phyloP scores from a whole-genome alignment of 306 rosid species.

The Lathyrus tuberosus region DNA sequence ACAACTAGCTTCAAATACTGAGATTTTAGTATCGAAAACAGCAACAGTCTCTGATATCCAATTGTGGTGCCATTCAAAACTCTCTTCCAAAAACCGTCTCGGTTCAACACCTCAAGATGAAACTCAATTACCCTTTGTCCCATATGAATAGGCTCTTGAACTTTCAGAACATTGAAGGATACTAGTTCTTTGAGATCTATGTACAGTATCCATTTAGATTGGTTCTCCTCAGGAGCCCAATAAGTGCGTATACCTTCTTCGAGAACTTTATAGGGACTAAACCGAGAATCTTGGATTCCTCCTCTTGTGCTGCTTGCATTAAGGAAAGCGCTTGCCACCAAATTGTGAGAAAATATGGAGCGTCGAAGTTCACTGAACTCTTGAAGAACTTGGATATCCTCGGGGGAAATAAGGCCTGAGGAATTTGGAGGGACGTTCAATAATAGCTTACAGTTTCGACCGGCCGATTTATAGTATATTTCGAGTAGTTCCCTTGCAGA shows the following conservation, averaged over 20 bases:
- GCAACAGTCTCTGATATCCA: conserved; percentile 75
- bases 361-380: conserved; percentile 68
- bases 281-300: conserved; percentile 48
- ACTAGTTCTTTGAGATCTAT: conserved; percentile 59
- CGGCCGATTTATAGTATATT: conserved; percentile 76
- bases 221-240: conserved; percentile 82
- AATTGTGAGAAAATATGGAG: conserved; percentile 73
- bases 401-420: conserved; percentile 82
- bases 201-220: conserved; percentile 58
- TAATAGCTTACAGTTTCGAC: conserved; percentile 77
- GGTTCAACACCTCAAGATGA: conserved; percentile 60
- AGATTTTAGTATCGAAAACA: conserved; percentile 58
- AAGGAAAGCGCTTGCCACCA: conserved; percentile 58
- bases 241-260: conserved; percentile 68
- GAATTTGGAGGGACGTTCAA: conserved; percentile 91
- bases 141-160: conserved; percentile 93
- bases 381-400: conserved; percentile 78
- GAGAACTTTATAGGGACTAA: conserved; percentile 63
- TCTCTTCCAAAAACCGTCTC: conserved; percentile 59
- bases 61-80: conserved; percentile 72
- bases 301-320: conserved; percentile 76
- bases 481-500: conserved; percentile 81
- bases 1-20: conserved; percentile 73
- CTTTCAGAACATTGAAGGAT: conserved; percentile 70
- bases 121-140: conserved; percentile 85